Percentiles rank a stretch among this genome's conserved stretches.
Evolutionary conservation across 148 eudicot species (phyloP).

Genomic region (Rhododendron henanense): DNA sequence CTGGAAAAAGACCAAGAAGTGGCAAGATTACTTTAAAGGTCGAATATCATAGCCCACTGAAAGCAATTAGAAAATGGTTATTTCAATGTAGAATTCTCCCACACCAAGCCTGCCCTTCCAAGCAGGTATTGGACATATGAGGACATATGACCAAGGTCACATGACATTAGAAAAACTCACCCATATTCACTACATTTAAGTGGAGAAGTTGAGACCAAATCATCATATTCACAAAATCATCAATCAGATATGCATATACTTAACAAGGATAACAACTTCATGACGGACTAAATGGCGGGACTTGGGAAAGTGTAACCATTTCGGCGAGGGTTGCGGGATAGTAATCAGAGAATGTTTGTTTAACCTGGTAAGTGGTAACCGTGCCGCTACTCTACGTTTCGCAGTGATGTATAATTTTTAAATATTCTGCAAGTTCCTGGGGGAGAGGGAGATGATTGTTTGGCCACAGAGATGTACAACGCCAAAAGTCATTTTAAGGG

Average conservation of each 20-base stretch:
- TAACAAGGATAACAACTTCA: not conserved
- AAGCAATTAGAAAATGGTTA: not conserved
- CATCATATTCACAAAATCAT: not conserved
- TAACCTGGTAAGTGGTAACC: not conserved
- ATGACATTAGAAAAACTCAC: not conserved
- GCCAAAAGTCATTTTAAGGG: not conserved
- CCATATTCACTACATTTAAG: not conserved
- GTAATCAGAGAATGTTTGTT: not conserved
- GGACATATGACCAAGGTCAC: not conserved
- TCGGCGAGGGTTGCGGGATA: not conserved
- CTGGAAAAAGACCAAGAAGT: conserved; percentile 35
- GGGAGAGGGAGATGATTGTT: not conserved
- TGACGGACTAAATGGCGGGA: not conserved
- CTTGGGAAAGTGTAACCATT: not conserved
- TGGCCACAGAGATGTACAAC: not conserved
- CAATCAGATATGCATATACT: not conserved
- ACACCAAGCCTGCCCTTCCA: not conserved
- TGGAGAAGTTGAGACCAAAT: not conserved
- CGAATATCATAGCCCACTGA: not conserved
- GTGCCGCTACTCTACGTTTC: not conserved
- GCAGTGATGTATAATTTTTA: not conserved
- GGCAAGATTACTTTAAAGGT: conserved; percentile 5
- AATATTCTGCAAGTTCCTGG: not conserved
- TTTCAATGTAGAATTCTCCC: not conserved
- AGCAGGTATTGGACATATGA: not conserved